Conservation (phyloP, 805 yeast species). For the Saturnispora serradocipensis region DNA sequence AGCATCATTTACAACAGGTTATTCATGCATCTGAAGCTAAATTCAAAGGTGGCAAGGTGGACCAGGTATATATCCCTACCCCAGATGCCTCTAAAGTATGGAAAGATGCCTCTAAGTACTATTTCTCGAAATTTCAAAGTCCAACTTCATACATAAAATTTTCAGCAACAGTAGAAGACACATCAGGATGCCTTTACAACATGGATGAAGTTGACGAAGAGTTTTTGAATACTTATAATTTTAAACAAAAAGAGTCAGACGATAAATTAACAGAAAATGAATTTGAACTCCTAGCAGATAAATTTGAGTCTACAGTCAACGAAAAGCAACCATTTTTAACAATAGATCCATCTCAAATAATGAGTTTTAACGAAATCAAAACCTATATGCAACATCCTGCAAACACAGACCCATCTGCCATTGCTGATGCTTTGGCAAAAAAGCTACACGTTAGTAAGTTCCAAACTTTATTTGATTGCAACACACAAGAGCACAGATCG, state of each 20-base stretch:
- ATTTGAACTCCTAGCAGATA: conserved; percentile 69
- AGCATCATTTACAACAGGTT: conserved; percentile 88
- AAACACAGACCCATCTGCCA: conserved; percentile 42
- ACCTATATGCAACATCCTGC: conserved; percentile 37
- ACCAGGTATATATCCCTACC: conserved; percentile 80
- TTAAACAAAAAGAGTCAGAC: conserved; percentile 23
- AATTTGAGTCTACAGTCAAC: conserved; percentile 62
- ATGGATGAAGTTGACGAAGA: conserved; percentile 85
- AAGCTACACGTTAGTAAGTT: conserved; percentile 49
- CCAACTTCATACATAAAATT: conserved; percentile 80
- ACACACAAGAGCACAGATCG: conserved; percentile 35
- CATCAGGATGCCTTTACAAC: conserved; percentile 74
- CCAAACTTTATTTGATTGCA: conserved; percentile 50
- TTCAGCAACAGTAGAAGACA: conserved; percentile 94
- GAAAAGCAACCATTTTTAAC: conserved; percentile 83
- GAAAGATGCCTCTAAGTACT: conserved; percentile 68
- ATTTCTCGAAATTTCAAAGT: conserved; percentile 53
- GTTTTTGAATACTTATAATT: conserved; percentile 41
- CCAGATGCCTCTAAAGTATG: conserved; percentile 87
- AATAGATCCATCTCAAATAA: conserved; percentile 65
- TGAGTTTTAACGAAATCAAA: conserved; percentile 61
- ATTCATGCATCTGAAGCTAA: conserved; percentile 71
- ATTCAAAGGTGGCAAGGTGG: conserved; percentile 42
- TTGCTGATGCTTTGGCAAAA: conserved; percentile 48
- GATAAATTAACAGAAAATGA: conserved; percentile 62